Percentiles rank a stretch among this genome's conserved stretches.
These are phyloP conservation scores for Phytomonas francai DNA, from an alignment of 208 protist species.

Conservation along the genomic window DNA sequence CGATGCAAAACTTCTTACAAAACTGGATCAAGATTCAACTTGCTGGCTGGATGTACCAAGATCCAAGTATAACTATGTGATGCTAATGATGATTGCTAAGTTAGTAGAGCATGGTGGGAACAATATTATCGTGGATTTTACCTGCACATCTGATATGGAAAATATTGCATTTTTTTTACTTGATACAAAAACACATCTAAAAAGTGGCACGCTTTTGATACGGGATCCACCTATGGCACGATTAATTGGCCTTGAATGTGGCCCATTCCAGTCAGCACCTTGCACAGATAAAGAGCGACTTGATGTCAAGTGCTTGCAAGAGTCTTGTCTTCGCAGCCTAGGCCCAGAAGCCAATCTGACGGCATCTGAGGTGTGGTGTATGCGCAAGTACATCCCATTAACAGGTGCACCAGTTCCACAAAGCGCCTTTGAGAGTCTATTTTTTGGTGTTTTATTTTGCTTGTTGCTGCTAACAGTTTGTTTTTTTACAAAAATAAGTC, in stretches of 20 bases:
- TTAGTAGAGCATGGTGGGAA: slow-evolving; percentile 4
- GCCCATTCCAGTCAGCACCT: background rate
- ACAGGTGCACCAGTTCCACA: background rate
- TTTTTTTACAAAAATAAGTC: background rate
- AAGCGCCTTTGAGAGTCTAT: background rate
- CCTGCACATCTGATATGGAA: slow-evolving; percentile 7
- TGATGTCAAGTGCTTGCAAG: background rate
- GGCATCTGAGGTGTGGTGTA: background rate
- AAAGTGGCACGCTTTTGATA: background rate
- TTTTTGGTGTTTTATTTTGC: background rate
- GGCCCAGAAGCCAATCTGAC: background rate
- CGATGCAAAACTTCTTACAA: slow-evolving; percentile 1
- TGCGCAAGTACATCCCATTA: background rate
- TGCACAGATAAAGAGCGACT: background rate
- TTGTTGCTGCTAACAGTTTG: background rate
- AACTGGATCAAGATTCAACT: background rate
- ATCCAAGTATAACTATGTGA: slow-evolving; percentile 5
- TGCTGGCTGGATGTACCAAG: slow-evolving; percentile 2
- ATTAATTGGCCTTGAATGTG: background rate
- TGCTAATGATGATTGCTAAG: background rate
- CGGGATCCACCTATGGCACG: background rate
- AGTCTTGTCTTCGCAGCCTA: background rate
- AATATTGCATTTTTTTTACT: slow-evolving; percentile 3
- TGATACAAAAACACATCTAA: background rate
- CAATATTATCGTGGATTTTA: background rate